A percentile compares a stretch with the other conserved stretches of the same genome.
Evolutionary conservation across 164 flowering plant genomes (phyloP).

Genomic region (Tetracentron sinense): DNA sequence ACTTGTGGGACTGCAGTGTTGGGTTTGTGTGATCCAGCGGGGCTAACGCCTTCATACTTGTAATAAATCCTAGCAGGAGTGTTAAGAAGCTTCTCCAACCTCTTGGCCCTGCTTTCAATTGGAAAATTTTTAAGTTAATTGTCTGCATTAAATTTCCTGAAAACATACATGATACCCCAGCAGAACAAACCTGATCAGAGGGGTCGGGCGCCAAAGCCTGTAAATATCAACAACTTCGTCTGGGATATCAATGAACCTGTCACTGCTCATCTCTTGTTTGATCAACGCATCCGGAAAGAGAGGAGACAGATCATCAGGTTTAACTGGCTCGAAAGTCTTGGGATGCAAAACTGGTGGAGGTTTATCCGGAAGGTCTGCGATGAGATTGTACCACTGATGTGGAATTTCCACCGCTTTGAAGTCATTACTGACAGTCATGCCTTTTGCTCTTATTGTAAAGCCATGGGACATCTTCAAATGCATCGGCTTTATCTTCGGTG

Average conservation of each 20-base stretch:
- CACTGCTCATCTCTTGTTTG: constrained; percentile 65
- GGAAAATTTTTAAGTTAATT: constrained; percentile 10
- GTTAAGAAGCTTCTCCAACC: constrained; percentile 84
- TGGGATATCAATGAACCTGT: constrained; percentile 76
- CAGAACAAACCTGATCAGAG: constrained; percentile 66
- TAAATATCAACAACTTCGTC: constrained; percentile 82
- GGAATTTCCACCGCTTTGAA: constrained; percentile 47
- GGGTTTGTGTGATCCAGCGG: constrained; percentile 97
- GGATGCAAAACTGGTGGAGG: constrained; percentile 91
- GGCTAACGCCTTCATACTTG: constrained; percentile 96
- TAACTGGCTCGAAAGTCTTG: constrained; percentile 55
- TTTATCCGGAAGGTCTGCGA: constrained; percentile 77
- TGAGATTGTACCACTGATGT: constrained; percentile 75
- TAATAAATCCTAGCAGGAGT: constrained; percentile 95
- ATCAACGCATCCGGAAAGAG: constrained; percentile 83
- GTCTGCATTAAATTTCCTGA: neutral
- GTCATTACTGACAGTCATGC: constrained; percentile 16
- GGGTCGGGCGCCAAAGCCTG: constrained; percentile 93
- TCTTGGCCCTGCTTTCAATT: constrained; percentile 65
- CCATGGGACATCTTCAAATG: constrained; percentile 25
- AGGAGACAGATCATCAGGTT: constrained; percentile 73
- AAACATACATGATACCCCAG: neutral
- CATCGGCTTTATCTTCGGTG: constrained; percentile 17
- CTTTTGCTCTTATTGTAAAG: constrained; percentile 28
- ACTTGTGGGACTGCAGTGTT: constrained; percentile 96